A percentile compares a stretch with the other conserved stretches of the same genome.
These are phyloP conservation scores for Erodium moschatum DNA, from an alignment of 441 rosid species.

Conservation along the genomic window DNA sequence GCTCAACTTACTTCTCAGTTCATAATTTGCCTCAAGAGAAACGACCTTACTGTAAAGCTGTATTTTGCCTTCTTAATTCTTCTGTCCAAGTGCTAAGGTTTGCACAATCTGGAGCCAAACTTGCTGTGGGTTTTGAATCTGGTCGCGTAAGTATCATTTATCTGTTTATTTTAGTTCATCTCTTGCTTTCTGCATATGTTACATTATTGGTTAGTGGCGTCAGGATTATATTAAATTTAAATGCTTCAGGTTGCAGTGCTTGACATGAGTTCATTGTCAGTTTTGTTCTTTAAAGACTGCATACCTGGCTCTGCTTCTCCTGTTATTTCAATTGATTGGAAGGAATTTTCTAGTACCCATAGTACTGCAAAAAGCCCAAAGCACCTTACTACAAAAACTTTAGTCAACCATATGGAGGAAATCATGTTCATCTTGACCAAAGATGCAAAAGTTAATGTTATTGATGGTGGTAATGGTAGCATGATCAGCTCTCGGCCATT, in stretches of 20 bases:
- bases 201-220: conserved; percentile 7
- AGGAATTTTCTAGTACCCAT: conserved; percentile 24
- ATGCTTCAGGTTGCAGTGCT: conserved; percentile 51
- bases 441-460: conserved; percentile 37
- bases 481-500: conserved; percentile 35
- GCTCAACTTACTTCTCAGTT: conserved; percentile 31
- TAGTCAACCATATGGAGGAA: conserved; percentile 31
- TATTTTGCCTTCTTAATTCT: conserved; percentile 42
- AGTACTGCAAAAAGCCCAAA: conserved; percentile 28
- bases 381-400: conserved; percentile 28
- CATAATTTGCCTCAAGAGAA: conserved; percentile 34
- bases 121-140: conserved; percentile 48
- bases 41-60: conserved; percentile 37
- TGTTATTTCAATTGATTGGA: conserved; percentile 40
- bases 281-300: conserved; percentile 39
- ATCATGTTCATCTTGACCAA: conserved; percentile 38
- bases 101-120: conserved; percentile 40
- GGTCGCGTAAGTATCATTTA: conserved; percentile 41
- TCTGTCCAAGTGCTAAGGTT: conserved; percentile 44
- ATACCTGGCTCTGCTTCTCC: conserved; percentile 35
- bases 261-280: conserved; percentile 40
- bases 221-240: conserved; percentile 18
- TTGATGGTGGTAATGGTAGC: conserved; percentile 33
- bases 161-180: conserved; percentile 12
- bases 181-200: conserved; percentile 13